Base-by-base conservation (phyloP, 805 yeast genomes). In the Sungouiozyma intestinalis region DNA sequence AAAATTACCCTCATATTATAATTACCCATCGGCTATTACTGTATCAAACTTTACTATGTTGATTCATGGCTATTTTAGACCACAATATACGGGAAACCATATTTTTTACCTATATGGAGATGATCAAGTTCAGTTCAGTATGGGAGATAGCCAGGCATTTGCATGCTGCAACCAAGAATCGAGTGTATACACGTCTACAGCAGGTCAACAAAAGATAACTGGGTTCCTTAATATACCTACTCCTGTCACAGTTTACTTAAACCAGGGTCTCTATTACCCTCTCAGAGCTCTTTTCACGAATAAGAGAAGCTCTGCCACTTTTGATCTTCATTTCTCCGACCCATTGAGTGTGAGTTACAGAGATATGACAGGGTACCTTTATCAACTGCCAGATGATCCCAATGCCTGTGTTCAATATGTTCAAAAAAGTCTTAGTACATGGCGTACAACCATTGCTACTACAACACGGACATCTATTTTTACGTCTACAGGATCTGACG, bases 71-170 rank as follows among this genome's bases (percentile, higher is more conserved):
- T 58, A 50, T 40, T 52, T 47, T 45, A 32, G 36, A 16, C 61
- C 68, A 14, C 39, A 48, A 4, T 46, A 43, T 16, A 46, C 58
- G 15, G 69, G 68, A 44, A 40, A 49, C 8, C 65, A 59, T 39
- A 41, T 46, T 0, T 49, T 64, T 36, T 29, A 40, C 13, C 40
- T 62, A n/a, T 27, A 29, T 4, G 53, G 54, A 17, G 68, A 64
- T 52, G 68, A 65, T 47, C 48, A 53, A 15, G 62, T 51, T 11
- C 46, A 53, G 47, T 48, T 64, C 16, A 52, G 51, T 41, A 39
- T 64, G 45, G 68, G 64, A 38, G 38, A 45, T 38, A 48, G 50
- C 15, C 49, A 46, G 42, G 67, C 63, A 2, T 64, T 60, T 36
- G 50, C 46, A 16, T 65, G 68, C 48, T 65, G 69, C 50, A 45